Base-by-base conservation (phyloP, 1,284 basidiomycete genomes). In the Coniophora puteana region DNA sequence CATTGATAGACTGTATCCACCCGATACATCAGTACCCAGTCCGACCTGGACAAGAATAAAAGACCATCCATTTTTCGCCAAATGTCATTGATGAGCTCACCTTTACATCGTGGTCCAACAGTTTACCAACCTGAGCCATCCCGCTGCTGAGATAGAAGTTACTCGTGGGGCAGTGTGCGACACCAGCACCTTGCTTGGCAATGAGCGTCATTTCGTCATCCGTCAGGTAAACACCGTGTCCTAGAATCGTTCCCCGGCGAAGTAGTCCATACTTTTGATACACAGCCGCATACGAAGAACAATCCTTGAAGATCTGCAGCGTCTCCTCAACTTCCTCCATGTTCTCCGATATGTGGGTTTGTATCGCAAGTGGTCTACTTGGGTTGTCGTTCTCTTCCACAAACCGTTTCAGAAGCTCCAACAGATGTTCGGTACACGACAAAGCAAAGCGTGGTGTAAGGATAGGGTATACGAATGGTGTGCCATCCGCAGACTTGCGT, bases 371-470 rank as follows among this genome's bases (percentile, higher is more conserved):
- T 72, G 52, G 85, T 71, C 2, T 62, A 53, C 29, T 60, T 53
- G 0, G 78, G 80, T 28, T 61, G 16, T 30, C 33, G 21, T 4
- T 32, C 40, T 20, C 25, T 31, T 26, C 12, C 43, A 29, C 93
- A 66, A 11, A 58, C 3, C 72, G 54, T 12, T 86, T 83, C 8
- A 98, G 72, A 6, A 67, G 65, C 1, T 55, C 41, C 34, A 98
- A 74, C 26, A 96, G 78, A n/a, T 78, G 69, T 11, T 74, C 62
- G 0, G 92, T 83, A 63, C 92, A 95, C n/a, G 88, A 83, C 48
- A 99, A 88, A 21, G 95, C 94, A 62, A 99, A 98, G 14, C 94
- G 86, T 14, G 95, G 95, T 0, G 95, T 98, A 32, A 98, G 67
- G 55, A 95, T 82, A 1, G 94, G 94, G 44, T 89, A 85, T 5